Evolutionary conservation across 1,139 yeast species (phyloP), one percentile per base, ranked within the genome.

Genomic region (Kodamaea sp.): DNA sequence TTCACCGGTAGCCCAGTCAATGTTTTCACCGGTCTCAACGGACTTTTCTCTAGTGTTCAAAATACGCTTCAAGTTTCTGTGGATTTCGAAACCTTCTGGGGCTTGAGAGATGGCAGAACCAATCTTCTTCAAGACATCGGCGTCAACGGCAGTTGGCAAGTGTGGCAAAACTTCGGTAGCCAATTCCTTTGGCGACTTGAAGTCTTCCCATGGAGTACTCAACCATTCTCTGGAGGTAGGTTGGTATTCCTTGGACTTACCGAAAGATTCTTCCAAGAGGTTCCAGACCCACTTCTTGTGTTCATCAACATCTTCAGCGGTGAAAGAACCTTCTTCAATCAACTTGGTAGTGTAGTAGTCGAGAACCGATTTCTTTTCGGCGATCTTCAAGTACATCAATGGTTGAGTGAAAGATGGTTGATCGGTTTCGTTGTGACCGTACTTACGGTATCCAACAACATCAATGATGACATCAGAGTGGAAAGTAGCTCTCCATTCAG

Each of bases 1-100:
- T 73, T 92, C 99, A 78, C 96, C 99, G 42, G 99, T 92, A 29
- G 98, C 84, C 97, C 97, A 92, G 68, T 94, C 99, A 50, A 92
- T 89, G 55, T 94, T 95, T 67, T 85, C 88, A 59, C 98, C 98
- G 24, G 80, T 65, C 48, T 87, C 94, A 46, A 87, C 78, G 31
- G 95, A 66, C 76, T 92, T 92, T 66, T 84, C 78, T 73, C 98
- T 87, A 55, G 78, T 76, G 59, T 76, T 80, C 65, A 92, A 76
- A 55, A 92, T 92, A 76, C 98, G 88, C 78, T 90, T 89, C 70
- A 94, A 78, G 74, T 92, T 94, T 66, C 89, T 83, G 77, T 94
- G 99, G 40, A 90, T 80, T 57, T 85, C 87, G 63, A 94, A 92
- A 38, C 79, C 89, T 56, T 80, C 75, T 53, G 99, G 99, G 66